phyloP scores from a whole-genome alignment of 176 grass and related monocot genomes.

The Chloris gayana region DNA sequence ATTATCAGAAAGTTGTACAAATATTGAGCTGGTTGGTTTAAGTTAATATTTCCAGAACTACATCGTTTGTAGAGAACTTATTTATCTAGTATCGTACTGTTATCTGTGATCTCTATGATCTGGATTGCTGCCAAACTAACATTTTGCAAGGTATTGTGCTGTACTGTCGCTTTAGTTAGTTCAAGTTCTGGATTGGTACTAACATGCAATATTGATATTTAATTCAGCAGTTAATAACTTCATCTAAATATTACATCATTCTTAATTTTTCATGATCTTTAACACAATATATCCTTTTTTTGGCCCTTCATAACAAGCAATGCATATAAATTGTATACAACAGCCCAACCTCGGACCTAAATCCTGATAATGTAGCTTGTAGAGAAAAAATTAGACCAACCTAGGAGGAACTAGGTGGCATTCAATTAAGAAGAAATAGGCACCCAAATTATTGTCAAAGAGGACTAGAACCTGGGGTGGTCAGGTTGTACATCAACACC shows the following conservation, averaged over 20 bases:
- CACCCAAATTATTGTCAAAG: too few relatives aligned
- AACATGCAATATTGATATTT: background rate
- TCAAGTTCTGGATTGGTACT: conserved; percentile 4
- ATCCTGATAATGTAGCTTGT: conserved; percentile 18
- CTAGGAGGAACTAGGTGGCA: too few relatives aligned
- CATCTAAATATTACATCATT: background rate
- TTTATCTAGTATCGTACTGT: background rate
- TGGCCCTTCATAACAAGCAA: background rate
- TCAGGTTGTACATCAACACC: too few relatives aligned
- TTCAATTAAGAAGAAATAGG: too few relatives aligned
- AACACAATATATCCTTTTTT: background rate
- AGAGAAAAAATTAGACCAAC: too few relatives aligned
- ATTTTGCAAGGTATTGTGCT: background rate
- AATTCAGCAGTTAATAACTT: conserved; percentile 8
- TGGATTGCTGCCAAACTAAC: background rate
- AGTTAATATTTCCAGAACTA: background rate
- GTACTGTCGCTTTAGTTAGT: background rate
- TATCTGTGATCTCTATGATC: background rate
- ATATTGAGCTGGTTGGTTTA: background rate
- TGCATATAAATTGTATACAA: background rate
- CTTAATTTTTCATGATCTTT: background rate
- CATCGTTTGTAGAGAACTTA: background rate
- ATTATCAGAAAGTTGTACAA: conserved; percentile 9
- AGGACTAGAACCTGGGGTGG: too few relatives aligned
- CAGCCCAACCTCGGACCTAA: background rate